Base-by-base conservation (phyloP, 106 monocot genomes). In the Acorus calamus region DNA sequence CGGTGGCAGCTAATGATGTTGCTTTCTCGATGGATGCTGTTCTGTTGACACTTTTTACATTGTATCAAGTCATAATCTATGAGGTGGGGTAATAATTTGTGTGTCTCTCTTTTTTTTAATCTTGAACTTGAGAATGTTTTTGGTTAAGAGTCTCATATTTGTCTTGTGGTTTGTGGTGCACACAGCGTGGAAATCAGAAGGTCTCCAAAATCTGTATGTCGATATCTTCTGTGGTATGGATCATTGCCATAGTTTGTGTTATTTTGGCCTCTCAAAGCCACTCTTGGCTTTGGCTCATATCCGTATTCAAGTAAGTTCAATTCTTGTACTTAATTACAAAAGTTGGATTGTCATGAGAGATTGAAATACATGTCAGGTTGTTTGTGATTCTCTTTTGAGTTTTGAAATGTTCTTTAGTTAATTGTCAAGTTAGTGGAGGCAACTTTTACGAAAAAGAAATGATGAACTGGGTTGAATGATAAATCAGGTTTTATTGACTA, bases 1-100 rank as follows among this genome's bases (percentile, higher is more conserved):
- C 96, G 71, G 96, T 98, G 49, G 96, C 91, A 42, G 81, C 87
- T 67, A 98, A 85, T 85, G 96, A 98, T 70, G 91, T 98, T 53
- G 87, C 87, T 59, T 98, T 98, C 72, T 98, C 96, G 64, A 62
- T 81, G 56, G n/a, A 98, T 78, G 96, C 96, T 70, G 96, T 98
- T 73, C 49, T 79, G 63, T 74, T 98, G 66, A 98, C 91, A 52
- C 78, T 55, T 54, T 63, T 98, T 73, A 91, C 91, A 45, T 75
- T 98, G 57, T 91, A 59, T 62, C 96, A 98, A 81, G 88, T 92
- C 50, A 2, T 85, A 43, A 85, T 91, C 0, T 98, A 88, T 66
- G 91, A 98, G 44, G 96, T 91, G 47, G 81, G 81, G 81, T 11
- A 49, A 6, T 46, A 0, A 28, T 28, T 28, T 28, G 28, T 28